Evolutionary conservation across 1,284 basidiomycete species (phyloP).

Genomic region (Athelia psychrophila): DNA sequence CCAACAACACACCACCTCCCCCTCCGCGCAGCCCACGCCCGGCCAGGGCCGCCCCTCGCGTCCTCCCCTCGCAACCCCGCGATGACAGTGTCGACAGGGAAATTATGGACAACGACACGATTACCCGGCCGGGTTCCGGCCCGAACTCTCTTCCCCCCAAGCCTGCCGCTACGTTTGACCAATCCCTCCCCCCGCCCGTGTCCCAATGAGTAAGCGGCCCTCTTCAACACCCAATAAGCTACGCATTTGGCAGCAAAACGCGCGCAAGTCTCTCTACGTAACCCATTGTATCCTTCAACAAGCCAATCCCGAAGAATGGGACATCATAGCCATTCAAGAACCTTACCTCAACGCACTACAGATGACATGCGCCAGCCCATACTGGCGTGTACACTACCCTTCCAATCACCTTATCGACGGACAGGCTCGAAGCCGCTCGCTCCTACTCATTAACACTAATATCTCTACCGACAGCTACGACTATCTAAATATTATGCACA

Average conservation of each 20-base stretch:
- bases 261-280: constrained; percentile 21
- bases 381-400: constrained; percentile 28
- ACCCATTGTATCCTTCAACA: constrained; percentile 18
- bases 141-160: not conserved
- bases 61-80: not conserved
- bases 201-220: constrained; percentile 15
- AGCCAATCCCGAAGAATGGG: constrained; percentile 11
- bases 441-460: constrained; percentile 24
- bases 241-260: constrained; percentile 28
- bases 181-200: constrained; percentile 1
- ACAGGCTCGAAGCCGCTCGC: constrained; percentile 14
- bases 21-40: not conserved
- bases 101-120: not conserved
- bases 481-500: constrained; percentile 15
- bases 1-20: no score
- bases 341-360: constrained; percentile 22
- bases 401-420: constrained; percentile 11
- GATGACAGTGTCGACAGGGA: not conserved
- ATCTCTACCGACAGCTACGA: constrained; percentile 24
- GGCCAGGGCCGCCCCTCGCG: not conserved
- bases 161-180: not conserved
- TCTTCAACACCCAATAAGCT: constrained; percentile 11
- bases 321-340: constrained; percentile 32
- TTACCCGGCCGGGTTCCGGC: not conserved
- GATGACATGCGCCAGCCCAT: constrained; percentile 10